Base-by-base conservation (phyloP, 306 rosid genomes). In the Prunus padus region DNA sequence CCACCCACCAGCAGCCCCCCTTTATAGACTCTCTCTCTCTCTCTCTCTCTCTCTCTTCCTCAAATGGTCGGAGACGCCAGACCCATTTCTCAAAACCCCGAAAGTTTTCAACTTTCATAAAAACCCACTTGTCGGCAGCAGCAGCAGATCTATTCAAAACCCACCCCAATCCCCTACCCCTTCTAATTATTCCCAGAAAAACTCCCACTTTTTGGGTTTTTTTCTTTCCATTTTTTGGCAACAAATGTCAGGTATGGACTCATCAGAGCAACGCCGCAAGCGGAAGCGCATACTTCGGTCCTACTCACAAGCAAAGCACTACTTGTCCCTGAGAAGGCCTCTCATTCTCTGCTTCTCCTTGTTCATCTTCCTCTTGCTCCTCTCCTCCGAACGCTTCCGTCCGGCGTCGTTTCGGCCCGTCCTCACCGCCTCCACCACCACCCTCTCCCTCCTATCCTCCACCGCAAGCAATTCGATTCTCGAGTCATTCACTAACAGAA, bases 241-340 rank as follows among this genome's bases (percentile, higher is more conserved):
- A 26, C 50, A 1, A 22, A 8, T 7, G 14, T 3, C 18, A 18
- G 5, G 42, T 13, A 92, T 92, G 99, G 99, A 95, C 11, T 51
- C 87, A 28, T 47, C 87, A 44, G 97, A 92, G 63, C 90, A 85
- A 50, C 78, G 88, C 25, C 80, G 96, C 45, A 94, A 85, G 79
- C 84, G 93, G 71, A 92, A 90, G 87, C 88, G 92, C 3, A 23
- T 76, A 15, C 82, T 73, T 22, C 49, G 82, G 71, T 40, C 87
- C 37, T 80, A 44, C 74, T 76, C 77, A 0, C 64, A 67, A 15
- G 84, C 82, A 25, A 77, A 79, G 37, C 56, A 30, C 44, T 79
- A 40, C 28, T 77, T 85, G 46, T 74, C 88, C 2, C 45, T 77
- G 37, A 89, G 93, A 81, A 85, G 96, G 84, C 79, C 96, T 49